Evolutionary conservation across 164 flowering plant species (phyloP), one percentile per base, ranked within the genome.

Genomic region (Sextonia rubra): DNA sequence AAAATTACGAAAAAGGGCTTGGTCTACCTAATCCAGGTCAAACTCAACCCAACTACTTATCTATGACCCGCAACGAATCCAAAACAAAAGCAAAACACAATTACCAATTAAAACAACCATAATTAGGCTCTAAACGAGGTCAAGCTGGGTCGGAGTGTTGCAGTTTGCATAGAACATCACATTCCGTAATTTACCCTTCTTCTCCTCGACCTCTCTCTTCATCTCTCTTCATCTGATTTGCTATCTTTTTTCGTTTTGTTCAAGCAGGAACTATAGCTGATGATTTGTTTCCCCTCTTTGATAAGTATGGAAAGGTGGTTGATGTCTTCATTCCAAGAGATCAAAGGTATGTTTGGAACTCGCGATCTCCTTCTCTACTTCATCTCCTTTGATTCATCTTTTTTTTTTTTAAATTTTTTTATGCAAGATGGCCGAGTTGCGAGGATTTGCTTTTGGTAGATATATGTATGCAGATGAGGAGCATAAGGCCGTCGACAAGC

Each of bases 281-380:
- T 80, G 99, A 95, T 83, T 82, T 95, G 60, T 93, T 83, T 78
- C 98, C 99, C 0, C 86, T 90, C 0, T 95, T 95, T 71, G 97
- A 88, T 32, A 90, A 89, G 86, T 93, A 91, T 69, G 98, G 98
- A 12, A 91, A 93, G n/a, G n/a, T n/a, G n/a, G n/a, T n/a, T n/a
- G n/a, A n/a, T n/a, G n/a, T n/a, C n/a, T n/a, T n/a, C n/a, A 95
- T 95, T 64, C 99, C 99, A 12, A 80, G 92, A 63, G 96, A 95
- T 71, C 80, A 89, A 68, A 86, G 93, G 93, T 88, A 67, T 26
- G 8, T 44, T 71, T 47, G 8, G 47, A 2, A 8, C 47, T 44
- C 22, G 64, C 8, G 37, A 23, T 29, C 26, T n/a, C 63, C 12
- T 26, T 25, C 30, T 17, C 9, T 26, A n/a, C n/a, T n/a, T n/a